Percentiles rank a stretch among this genome's conserved stretches.
phyloP scores from a whole-genome alignment of 2,329 filamentous ascomycete species.

The Ophiostoma novo-ulmi region DNA sequence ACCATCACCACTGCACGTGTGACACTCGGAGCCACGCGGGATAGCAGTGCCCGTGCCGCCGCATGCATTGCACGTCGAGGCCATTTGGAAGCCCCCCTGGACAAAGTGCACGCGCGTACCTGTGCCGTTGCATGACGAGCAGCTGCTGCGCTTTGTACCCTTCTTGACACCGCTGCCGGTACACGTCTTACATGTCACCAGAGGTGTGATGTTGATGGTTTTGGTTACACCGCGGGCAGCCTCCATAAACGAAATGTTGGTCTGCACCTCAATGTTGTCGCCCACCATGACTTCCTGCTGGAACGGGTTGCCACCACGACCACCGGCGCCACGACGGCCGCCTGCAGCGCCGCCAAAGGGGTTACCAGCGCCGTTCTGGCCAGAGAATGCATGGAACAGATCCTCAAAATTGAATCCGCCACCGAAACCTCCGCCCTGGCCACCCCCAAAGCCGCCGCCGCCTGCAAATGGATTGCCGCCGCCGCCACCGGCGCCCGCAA shows the following conservation, averaged over 20 bases:
- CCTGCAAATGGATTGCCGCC: constrained; percentile 56
- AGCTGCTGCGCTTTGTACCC: constrained; percentile 67
- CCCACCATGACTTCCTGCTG: constrained; percentile 78
- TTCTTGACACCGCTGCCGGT: constrained; percentile 77
- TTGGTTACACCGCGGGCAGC: constrained; percentile 87
- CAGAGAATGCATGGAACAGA: constrained; percentile 81
- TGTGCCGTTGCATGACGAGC: constrained; percentile 77
- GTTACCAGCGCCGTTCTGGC: constrained; percentile 32
- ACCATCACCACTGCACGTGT: constrained; percentile 73
- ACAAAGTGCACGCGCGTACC: constrained; percentile 84
- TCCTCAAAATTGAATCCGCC: constrained; percentile 94
- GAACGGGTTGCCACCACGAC: constrained; percentile 58
- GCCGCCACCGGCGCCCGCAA: constrained; percentile 53
- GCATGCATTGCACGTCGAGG: constrained; percentile 77
- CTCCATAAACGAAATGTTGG: constrained; percentile 91
- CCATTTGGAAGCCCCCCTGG: constrained; percentile 93
- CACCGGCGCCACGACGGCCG: constrained; percentile 43
- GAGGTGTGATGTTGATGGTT: constrained; percentile 78
- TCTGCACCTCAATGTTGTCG: constrained; percentile 91
- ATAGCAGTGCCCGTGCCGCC: constrained; percentile 71
- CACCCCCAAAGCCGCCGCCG: constrained; percentile 53
- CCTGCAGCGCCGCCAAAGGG: constrained; percentile 38
- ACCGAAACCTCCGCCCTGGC: constrained; percentile 66
- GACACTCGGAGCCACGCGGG: constrained; percentile 76
- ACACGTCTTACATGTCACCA: constrained; percentile 78